Conservation (phyloP, 2,329 filamentous ascomycete species). For the Emergomyces africanus region DNA sequence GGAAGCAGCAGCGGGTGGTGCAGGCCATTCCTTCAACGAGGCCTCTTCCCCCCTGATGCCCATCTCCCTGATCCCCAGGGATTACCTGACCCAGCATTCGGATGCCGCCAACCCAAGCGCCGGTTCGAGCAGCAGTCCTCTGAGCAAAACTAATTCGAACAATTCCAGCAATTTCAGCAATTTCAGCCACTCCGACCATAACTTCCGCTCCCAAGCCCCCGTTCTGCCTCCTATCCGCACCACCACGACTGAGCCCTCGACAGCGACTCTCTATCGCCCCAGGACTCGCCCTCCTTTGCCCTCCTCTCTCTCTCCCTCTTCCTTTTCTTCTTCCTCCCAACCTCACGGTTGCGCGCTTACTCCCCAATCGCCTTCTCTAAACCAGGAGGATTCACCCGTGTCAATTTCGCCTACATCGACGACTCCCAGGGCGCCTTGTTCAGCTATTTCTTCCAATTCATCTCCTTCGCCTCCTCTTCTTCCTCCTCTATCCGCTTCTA, state of each 20-base stretch:
- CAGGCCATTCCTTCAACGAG: background rate
- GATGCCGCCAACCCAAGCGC: conserved; percentile 9
- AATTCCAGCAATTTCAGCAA: background rate
- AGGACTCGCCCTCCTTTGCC: background rate
- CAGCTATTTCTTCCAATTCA: background rate
- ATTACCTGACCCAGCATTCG: conserved; percentile 22
- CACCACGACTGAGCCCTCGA: conserved; percentile 10
- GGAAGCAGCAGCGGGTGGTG: conserved; percentile 1
- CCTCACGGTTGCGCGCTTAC: background rate
- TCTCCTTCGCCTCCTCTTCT: background rate
- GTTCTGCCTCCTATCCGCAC: background rate
- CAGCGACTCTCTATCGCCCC: conserved; percentile 1
- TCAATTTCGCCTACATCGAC: background rate
- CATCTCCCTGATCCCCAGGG: conserved; percentile 23
- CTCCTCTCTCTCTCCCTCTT: background rate
- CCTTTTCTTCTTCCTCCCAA: background rate
- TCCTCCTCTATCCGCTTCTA: background rate
- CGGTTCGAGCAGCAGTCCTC: background rate
- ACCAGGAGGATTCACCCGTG: background rate
- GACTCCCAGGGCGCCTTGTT: background rate
- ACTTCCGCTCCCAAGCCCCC: background rate
- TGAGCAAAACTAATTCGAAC: conserved; percentile 1
- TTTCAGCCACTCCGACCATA: background rate
- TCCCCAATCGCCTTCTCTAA: background rate
- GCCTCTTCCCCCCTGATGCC: conserved; percentile 1